These are phyloP conservation scores for Mycosphaerella arachidis DNA, from an alignment of 2,329 filamentous ascomycete species.

Conservation along the genomic window DNA sequence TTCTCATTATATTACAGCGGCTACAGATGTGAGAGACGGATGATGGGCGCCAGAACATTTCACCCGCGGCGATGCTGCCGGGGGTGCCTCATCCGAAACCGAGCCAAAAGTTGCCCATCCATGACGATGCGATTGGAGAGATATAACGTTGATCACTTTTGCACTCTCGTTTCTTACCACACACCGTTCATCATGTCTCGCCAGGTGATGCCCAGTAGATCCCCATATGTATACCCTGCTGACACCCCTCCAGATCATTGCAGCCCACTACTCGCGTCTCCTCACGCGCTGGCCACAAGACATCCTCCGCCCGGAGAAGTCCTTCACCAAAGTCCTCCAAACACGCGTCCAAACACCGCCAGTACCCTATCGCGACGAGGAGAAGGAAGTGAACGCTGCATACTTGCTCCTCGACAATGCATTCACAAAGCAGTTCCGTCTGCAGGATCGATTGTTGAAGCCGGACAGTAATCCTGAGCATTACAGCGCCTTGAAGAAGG, in stretches of 20 bases:
- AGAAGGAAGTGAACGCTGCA: conserved; percentile 53
- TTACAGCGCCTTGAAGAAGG: conserved; percentile 49
- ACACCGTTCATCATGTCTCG: conserved; percentile 22
- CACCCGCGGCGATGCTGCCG: background rate
- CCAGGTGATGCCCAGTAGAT: conserved; percentile 13
- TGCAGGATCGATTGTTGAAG: conserved; percentile 44
- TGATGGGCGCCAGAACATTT: background rate
- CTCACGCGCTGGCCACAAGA: conserved; percentile 49
- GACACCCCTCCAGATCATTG: conserved; percentile 24
- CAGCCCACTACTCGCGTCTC: conserved; percentile 49
- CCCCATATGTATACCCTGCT: background rate
- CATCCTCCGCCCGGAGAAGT: conserved; percentile 45
- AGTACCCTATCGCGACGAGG: conserved; percentile 32
- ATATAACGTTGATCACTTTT: background rate
- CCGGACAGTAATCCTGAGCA: conserved; percentile 50
- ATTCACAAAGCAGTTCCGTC: conserved; percentile 49
- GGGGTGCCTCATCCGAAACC: background rate
- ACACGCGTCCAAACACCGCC: conserved; percentile 36
- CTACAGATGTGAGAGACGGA: background rate
- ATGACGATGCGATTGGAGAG: background rate
- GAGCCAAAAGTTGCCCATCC: background rate
- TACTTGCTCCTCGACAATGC: conserved; percentile 58
- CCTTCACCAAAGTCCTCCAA: conserved; percentile 42
- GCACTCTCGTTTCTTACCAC: background rate
- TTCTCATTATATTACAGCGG: conserved; percentile 21